Conservation (phyloP, 345 rosid genomes). For the Eucalyptus dawsonii region DNA sequence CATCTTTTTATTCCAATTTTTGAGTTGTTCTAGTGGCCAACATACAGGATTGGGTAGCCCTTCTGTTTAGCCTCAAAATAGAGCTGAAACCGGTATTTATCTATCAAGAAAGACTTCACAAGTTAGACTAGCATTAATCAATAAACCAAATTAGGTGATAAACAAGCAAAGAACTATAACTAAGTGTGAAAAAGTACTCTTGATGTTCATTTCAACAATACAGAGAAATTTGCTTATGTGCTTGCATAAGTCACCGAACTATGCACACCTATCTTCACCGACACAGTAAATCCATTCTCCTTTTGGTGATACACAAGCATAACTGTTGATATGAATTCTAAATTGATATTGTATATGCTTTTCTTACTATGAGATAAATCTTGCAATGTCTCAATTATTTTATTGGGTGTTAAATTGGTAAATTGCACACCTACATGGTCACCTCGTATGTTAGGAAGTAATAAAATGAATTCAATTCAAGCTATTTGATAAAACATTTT, state of each 20-base stretch:
- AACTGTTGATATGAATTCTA: too few species aligned
- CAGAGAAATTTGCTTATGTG: neutral
- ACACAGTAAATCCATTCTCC: slow-evolving; percentile 95
- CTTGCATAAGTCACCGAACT: neutral
- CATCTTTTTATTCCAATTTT: neutral
- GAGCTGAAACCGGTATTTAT: neutral
- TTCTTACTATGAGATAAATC: accelerated
- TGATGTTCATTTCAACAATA: neutral
- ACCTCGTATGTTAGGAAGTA: too few species aligned
- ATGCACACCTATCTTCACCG: slow-evolving; percentile 68
- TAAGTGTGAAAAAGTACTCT: neutral
- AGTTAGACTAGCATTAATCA: neutral
- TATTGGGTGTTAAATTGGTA: too few species aligned
- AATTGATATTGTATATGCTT: too few species aligned
- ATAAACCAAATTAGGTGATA: neutral
- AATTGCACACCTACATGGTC: too few species aligned
- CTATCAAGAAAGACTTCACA: neutral
- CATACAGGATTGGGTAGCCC: neutral
- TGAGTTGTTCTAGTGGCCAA: neutral
- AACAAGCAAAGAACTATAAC: neutral
- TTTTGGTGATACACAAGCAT: slow-evolving; percentile 77
- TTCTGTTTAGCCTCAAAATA: neutral
- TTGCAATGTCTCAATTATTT: too few species aligned
- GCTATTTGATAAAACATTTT: too few species aligned
- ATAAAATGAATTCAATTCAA: too few species aligned